A percentile compares a stretch with the other conserved stretches of the same genome.
Conservation (phyloP, 805 yeast species). For the Candida pseudofarinosa region DNA sequence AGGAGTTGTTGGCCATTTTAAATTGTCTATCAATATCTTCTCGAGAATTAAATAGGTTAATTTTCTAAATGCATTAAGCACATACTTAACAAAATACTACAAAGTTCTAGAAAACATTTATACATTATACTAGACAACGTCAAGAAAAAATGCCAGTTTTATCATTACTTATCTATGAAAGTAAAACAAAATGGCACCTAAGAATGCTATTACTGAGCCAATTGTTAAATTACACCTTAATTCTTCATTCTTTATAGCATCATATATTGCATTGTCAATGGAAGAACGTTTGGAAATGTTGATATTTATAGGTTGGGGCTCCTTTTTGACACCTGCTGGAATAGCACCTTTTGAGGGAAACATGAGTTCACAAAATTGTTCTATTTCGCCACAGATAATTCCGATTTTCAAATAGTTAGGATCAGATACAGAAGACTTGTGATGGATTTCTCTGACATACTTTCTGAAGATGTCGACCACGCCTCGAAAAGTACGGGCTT, state of each 20-base stretch:
- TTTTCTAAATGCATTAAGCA: background rate
- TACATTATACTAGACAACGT: background rate
- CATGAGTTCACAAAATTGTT: constrained; percentile 78
- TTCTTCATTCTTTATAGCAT: constrained; percentile 8
- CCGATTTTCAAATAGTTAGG: constrained; percentile 84
- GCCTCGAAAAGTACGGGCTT: constrained; percentile 69
- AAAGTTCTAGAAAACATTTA: too few species aligned
- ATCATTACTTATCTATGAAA: background rate
- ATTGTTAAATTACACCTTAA: constrained; percentile 16
- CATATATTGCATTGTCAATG: constrained; percentile 26
- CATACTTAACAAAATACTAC: background rate
- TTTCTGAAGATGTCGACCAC: constrained; percentile 73
- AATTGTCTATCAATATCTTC: too few species aligned
- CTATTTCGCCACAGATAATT: constrained; percentile 81
- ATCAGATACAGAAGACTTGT: constrained; percentile 72
- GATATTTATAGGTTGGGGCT: constrained; percentile 35
- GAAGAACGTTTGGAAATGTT: constrained; percentile 32
- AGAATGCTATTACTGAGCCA: constrained; percentile 6
- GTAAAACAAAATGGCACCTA: constrained; percentile 2
- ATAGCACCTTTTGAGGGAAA: constrained; percentile 53
- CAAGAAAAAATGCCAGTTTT: background rate
- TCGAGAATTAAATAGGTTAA: too few species aligned
- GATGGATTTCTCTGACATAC: constrained; percentile 73
- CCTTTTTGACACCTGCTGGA: constrained; percentile 47
- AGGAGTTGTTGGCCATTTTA: too few species aligned